These are phyloP conservation scores for Pseudocercospora cruenta DNA, from an alignment of 2,329 filamentous ascomycete genomes.

Conservation along the genomic window DNA sequence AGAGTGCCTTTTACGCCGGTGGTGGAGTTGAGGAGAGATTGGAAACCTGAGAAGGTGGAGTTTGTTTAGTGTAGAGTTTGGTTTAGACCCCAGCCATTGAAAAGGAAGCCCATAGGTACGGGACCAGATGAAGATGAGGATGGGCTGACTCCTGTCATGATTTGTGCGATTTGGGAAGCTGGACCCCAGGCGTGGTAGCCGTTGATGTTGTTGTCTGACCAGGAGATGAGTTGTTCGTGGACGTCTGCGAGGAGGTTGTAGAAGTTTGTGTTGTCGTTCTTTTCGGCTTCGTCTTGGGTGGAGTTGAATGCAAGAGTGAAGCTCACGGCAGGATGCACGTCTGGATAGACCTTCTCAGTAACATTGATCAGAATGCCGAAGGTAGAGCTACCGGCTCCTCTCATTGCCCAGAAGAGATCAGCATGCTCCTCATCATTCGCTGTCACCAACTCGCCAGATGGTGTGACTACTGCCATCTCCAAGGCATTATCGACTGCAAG, in stretches of 20 bases:
- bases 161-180: background rate
- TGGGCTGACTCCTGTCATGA: background rate
- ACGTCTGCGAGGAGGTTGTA: constrained; percentile 1
- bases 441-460: constrained; percentile 25
- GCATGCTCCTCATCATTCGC: constrained; percentile 25
- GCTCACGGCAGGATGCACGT: background rate
- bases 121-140: background rate
- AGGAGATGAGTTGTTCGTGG: background rate
- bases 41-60: background rate
- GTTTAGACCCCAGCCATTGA: constrained; percentile 3
- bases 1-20: background rate
- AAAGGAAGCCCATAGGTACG: background rate
- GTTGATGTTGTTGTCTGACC: background rate
- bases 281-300: background rate
- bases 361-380: constrained; percentile 35
- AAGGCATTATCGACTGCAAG: background rate
- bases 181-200: constrained; percentile 7
- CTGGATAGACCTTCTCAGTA: background rate
- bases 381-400: constrained; percentile 24
- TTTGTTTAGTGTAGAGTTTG: background rate
- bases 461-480: constrained; percentile 25
- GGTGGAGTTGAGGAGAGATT: background rate
- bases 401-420: constrained; percentile 27
- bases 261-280: background rate
- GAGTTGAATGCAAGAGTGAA: constrained; percentile 2